These are phyloP conservation scores for Agrostemma githago DNA, from an alignment of 148 eudicot species.

Conservation along the genomic window DNA sequence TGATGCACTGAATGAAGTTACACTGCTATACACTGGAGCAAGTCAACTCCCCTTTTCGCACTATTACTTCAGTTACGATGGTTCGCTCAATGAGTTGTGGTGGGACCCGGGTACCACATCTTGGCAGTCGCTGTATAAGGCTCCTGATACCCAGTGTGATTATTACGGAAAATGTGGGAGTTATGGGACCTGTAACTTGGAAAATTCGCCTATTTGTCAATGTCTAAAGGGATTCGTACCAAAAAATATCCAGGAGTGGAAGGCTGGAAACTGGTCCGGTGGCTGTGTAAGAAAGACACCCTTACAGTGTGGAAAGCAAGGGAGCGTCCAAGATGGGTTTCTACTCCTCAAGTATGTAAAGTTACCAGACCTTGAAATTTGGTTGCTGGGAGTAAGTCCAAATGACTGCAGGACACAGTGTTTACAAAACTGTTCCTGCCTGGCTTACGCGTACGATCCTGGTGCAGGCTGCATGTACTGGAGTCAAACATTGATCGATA, in stretches of 20 bases:
- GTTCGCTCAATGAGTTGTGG: slow-evolving; percentile 6
- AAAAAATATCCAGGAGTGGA: slow-evolving; percentile 38
- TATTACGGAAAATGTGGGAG: slow-evolving; percentile 49
- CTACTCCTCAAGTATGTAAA: slow-evolving; percentile 26
- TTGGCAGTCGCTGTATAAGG: slow-evolving; percentile 11
- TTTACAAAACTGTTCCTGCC: slow-evolving; percentile 12
- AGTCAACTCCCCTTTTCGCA: slow-evolving; percentile 4
- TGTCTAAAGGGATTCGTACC: slow-evolving; percentile 59
- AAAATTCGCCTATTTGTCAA: slow-evolving; percentile 34
- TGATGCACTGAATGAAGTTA: neutral
- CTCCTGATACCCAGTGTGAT: slow-evolving; percentile 32
- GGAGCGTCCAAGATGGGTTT: slow-evolving; percentile 35
- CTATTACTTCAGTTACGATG: slow-evolving; percentile 23
- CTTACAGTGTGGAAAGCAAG: slow-evolving; percentile 32
- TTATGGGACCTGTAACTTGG: slow-evolving; percentile 51
- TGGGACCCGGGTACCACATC: slow-evolving; percentile 17
- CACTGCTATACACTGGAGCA: slow-evolving; percentile 3
- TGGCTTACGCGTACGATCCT: slow-evolving; percentile 18
- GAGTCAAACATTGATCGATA: slow-evolving; percentile 11
- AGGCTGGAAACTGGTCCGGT: slow-evolving; percentile 36
- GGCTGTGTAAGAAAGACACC: slow-evolving; percentile 44
- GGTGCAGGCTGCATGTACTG: slow-evolving; percentile 18
- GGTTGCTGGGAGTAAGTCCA: neutral
- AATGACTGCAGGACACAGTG: slow-evolving; percentile 33
- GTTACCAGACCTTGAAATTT: slow-evolving; percentile 28